Base-by-base conservation (phyloP, 192 early-diverging fungal genomes). In the Podila epigama region DNA sequence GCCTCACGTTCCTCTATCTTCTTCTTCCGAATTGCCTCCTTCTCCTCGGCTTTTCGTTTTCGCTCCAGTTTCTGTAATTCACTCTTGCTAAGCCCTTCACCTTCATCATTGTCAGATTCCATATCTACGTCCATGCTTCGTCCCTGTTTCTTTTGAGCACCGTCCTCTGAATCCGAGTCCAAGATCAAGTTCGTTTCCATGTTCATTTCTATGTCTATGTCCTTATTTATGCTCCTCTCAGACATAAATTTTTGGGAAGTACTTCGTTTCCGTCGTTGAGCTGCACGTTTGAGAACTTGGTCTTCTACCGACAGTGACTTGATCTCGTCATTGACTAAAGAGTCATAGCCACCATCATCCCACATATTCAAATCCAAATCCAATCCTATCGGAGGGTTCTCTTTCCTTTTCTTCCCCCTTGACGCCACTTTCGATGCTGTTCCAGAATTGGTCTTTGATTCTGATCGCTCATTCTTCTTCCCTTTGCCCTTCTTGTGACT, bases 231-330 rank as follows among this genome's bases (percentile, higher is more conserved):
- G 22, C 4, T 32, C 25, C n/a, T n/a, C n/a, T n/a, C n/a, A n/a
- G n/a, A n/a, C n/a, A n/a, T n/a, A n/a, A n/a, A n/a, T n/a, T n/a
- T n/a, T n/a, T n/a, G n/a, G n/a, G n/a, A n/a, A n/a, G n/a, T n/a
- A 22, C n/a, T 48, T 31, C 60, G 15, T n/a, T 36, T 39, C 20
- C 48, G 60, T 27, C 13, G 16, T 31, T 34, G 35, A 16, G 31
- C 41, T 10, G 67, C 67, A 9, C 67, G 34, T 10, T 35, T 35
- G 7, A 51, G 36, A 34, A 69, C 60, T 40, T 69, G 35, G 6
- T 60, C 51, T 18, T 69, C 58, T n/a, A 69, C n/a, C 31, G 66
- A 60, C 16, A 68, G 1, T 11, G 33, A 29, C 11, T 42, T 37
- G 25, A 29, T 10, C 7, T 9, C 22, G 12, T 15, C 28, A 11